These are phyloP conservation scores for Komagataella pseudopastoris DNA, from an alignment of 805 yeast genomes.

Conservation along the genomic window DNA sequence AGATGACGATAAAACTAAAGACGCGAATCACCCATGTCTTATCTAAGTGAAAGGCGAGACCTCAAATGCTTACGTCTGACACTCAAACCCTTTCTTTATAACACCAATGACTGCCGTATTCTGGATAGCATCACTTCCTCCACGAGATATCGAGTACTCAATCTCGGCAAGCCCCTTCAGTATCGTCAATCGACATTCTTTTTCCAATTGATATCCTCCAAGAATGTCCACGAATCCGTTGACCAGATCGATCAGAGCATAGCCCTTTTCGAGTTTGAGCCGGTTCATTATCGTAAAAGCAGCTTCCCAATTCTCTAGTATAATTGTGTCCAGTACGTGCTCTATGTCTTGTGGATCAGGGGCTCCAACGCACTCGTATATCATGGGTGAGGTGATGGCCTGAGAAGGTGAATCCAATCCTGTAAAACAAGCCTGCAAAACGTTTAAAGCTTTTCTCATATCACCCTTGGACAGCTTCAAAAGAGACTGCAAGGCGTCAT, in stretches of 20 bases:
- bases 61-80: constrained; percentile 13
- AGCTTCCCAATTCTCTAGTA: constrained; percentile 82
- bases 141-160: constrained; percentile 83
- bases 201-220: constrained; percentile 51
- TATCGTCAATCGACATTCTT: constrained; percentile 46
- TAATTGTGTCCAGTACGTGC: constrained; percentile 57
- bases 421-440: constrained; percentile 86
- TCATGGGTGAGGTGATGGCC: constrained; percentile 57
- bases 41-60: not conserved
- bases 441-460: constrained; percentile 91
- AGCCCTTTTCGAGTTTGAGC: constrained; percentile 61
- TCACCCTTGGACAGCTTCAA: constrained; percentile 79
- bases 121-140: constrained; percentile 86
- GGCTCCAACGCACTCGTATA: constrained; percentile 91
- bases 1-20: not conserved
- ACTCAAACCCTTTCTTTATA: constrained; percentile 54
- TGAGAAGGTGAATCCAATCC: constrained; percentile 35
- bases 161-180: constrained; percentile 70
- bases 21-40: not conserved
- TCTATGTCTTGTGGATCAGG: constrained; percentile 85
- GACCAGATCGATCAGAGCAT: constrained; percentile 80
- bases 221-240: constrained; percentile 64
- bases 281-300: constrained; percentile 53
- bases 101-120: constrained; percentile 84
- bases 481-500: constrained; percentile 52